Evolutionary conservation across 805 yeast species (phyloP), one percentile per base, ranked within the genome.

Genomic region (Saccharomycopsis capsularis): DNA sequence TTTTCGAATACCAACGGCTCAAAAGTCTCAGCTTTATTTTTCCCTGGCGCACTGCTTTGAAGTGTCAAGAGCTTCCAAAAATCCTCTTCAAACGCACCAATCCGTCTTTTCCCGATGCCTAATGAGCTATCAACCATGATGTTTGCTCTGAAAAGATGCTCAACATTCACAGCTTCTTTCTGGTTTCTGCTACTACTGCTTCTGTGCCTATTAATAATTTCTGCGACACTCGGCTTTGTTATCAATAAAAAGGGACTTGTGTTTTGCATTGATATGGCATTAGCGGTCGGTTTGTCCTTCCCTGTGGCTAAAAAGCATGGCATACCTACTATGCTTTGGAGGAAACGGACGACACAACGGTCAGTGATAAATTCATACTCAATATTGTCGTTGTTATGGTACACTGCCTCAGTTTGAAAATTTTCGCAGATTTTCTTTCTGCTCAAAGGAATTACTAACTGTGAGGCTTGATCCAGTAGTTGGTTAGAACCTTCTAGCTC

Each of bases 81-180:
- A 44, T 72, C 75, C 45, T 71, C 76, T 9, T 48, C 61, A 57
- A 63, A 72, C 3, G 72, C 55, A 2, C 18, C 6, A n/a, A 21
- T 29, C n/a, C 7, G 15, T 34, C 19, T 9, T 13, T 13, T 5
- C 7, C 11, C 11, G 13, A 9, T 13, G 6, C 38, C 38, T 7
- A 7, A 7, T 11, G 46, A 38, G 2, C 61, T 59, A n/a, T 50
- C 50, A 16, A 71, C 57, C 2, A 67, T 56, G 4, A 71, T 59
- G 46, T 71, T 71, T 0, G 70, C 71, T n/a, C 76, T 56, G 44
- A 71, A 68, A 4, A 62, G 42, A 11, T 34, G 39, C 27, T 24
- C 48, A 15, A 30, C 44, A 32, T 39, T 39, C 3, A n/a, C 25
- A 15, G 7, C 55, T n/a, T 21, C 52, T n/a, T 48, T 48, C 29